Percentiles rank a stretch among this genome's conserved stretches.
phyloP scores from a whole-genome alignment of 371 early-diverging fungal genomes.

The Mucor velutinosus region DNA sequence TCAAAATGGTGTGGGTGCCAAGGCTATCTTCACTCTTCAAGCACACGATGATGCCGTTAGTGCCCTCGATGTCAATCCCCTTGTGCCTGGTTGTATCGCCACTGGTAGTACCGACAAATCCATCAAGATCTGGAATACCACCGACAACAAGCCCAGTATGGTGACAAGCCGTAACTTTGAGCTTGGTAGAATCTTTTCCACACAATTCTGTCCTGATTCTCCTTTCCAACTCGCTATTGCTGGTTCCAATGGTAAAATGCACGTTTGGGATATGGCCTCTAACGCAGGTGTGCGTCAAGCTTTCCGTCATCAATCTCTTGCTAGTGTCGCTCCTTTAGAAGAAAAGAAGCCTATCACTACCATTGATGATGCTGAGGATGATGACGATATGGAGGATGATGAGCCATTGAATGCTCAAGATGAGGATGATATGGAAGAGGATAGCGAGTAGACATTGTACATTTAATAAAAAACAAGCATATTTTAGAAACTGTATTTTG shows the following conservation, averaged over 20 bases:
- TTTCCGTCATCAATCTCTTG: conserved; percentile 52
- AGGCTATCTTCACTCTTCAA: conserved; percentile 84
- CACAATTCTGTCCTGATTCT: conserved; percentile 86
- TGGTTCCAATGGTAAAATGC: conserved; percentile 86
- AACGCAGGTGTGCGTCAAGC: conserved; percentile 81
- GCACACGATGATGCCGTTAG: conserved; percentile 92
- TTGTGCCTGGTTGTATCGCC: conserved; percentile 77
- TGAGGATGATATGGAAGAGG: conserved; percentile 31
- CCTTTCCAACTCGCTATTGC: conserved; percentile 83
- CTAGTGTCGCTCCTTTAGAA: conserved; percentile 28
- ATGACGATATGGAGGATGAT: conserved; percentile 54
- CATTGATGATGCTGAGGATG: conserved; percentile 53
- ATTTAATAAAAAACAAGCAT: background rate
- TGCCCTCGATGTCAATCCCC: conserved; percentile 82
- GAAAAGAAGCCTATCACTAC: conserved; percentile 46
- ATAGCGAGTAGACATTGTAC: conserved; percentile 21
- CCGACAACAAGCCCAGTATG: conserved; percentile 74
- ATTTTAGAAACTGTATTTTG: background rate
- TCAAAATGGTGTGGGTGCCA: conserved; percentile 35
- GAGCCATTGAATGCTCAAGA: conserved; percentile 29
- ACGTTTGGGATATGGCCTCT: conserved; percentile 89
- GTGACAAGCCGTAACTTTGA: conserved; percentile 82
- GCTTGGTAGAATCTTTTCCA: conserved; percentile 85
- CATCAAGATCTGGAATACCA: conserved; percentile 92
- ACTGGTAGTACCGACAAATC: conserved; percentile 92